A percentile compares a stretch with the other conserved stretches of the same genome.
These are phyloP conservation scores for Yamadazyma ubonensis DNA, from an alignment of 805 yeast genomes.

Conservation along the genomic window DNA sequence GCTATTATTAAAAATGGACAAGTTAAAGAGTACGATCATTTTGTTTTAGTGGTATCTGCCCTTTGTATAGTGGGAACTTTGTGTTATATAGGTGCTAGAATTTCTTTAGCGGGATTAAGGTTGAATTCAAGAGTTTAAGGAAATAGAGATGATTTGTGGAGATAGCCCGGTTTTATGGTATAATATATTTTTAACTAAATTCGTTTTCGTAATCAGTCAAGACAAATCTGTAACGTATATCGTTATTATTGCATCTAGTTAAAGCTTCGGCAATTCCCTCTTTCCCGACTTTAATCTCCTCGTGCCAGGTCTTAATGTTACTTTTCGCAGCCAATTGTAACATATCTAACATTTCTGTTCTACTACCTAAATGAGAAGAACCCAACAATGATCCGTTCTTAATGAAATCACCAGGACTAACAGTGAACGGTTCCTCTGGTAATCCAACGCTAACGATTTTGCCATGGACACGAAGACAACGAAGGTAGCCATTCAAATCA, in stretches of 20 bases:
- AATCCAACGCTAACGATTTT: slow-evolving; percentile 27
- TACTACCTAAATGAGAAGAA: slow-evolving; percentile 35
- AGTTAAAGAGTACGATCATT: slow-evolving; percentile 25
- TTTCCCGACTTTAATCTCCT: slow-evolving; percentile 35
- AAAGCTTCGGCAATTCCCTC: slow-evolving; percentile 35
- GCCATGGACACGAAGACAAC: slow-evolving; percentile 26
- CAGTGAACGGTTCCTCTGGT: slow-evolving; percentile 22
- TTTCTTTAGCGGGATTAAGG: slow-evolving; percentile 20
- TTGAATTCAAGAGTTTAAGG: slow-evolving; percentile 22
- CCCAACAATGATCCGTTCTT: slow-evolving; percentile 30
- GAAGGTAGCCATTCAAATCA: slow-evolving; percentile 51
- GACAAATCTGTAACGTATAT: slow-evolving; percentile 53
- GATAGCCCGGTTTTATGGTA: too few relatives aligned
- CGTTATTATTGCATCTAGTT: slow-evolving; percentile 31
- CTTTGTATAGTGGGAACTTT: slow-evolving; percentile 27
- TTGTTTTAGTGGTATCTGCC: slow-evolving; percentile 30
- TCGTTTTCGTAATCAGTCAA: slow-evolving; percentile 51
- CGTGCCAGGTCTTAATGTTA: slow-evolving; percentile 35
- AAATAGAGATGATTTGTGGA: slow-evolving; percentile 5
- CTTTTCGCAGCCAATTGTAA: slow-evolving; percentile 37
- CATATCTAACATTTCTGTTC: slow-evolving; percentile 37
- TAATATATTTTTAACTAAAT: slow-evolving; percentile 3
- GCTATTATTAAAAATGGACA: slow-evolving; percentile 28
- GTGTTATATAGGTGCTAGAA: slow-evolving; percentile 26
- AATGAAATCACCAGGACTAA: slow-evolving; percentile 27